Evolutionary conservation across 192 early-diverging fungal species (phyloP), one percentile per base, ranked within the genome.

Genomic region (Umbelopsis sp.): DNA sequence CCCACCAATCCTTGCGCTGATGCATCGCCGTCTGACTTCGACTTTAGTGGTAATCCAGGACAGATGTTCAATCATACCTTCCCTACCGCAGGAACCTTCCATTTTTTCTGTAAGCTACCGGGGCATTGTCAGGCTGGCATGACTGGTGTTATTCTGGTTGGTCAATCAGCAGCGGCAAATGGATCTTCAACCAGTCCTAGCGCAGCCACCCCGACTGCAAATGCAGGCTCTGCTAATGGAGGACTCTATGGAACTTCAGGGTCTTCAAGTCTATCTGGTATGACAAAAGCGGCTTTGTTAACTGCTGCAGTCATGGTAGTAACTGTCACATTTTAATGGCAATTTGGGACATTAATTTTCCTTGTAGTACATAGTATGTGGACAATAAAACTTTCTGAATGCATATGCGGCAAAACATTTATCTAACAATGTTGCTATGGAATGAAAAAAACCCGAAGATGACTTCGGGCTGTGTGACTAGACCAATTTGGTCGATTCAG

Each of bases 101-200:
- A 67, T 21, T 5, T 67, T 20, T 67, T 22, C 43, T 67, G 66
- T 41, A 26, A 16, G 66, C 34, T 67, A 9, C 66, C 66, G 8
- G 66, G 66, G 5, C 66, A 67, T 45, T 67, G 66, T n/a, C 29
- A 22, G 21, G 66, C 43, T 29, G 66, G 66, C 22, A 67, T 67
- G 66, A 44, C 44, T 12, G 66, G 66, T 67, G 66, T 67, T 20
- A 67, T 67, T 17, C 6, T 67, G 20, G 66, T 67, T 45, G 66
- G 66, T 34, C 45, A 44, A 43, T 38, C 22, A 3, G 32, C 12
- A 4, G 36, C 43, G 4, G 17, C n/a, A 10, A 67, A 41, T 22
- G 56, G 29, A 0, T 29, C 56, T 62, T 4, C 56, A 29, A 17
- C 22, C 21, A 22, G 17, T 43, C 22, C 29, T 17, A 34, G 56